These are phyloP conservation scores for Chlamydomonas incerta DNA, from an alignment of 139 green algal genomes.

Conservation along the genomic window DNA sequence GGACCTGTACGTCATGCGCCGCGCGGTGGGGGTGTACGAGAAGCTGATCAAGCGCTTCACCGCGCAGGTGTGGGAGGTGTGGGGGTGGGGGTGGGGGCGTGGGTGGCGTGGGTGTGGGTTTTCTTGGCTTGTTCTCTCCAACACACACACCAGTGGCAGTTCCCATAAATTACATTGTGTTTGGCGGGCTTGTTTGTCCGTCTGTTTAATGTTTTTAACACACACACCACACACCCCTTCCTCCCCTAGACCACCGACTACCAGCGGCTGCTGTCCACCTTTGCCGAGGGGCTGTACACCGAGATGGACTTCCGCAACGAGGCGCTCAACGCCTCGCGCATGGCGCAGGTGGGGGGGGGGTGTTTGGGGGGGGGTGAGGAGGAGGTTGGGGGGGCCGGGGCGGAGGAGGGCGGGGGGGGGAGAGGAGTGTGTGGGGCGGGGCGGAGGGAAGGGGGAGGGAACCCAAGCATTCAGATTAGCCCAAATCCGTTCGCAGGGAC, in stretches of 20 bases:
- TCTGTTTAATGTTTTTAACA: too few species aligned
- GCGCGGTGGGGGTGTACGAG: conserved; percentile 87
- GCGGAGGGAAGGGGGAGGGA: too few species aligned
- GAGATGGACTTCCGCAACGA: conserved; percentile 91
- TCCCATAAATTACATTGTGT: too few species aligned
- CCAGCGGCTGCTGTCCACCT: conserved; percentile 83
- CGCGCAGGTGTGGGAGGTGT: conserved; percentile 31
- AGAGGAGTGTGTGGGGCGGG: too few species aligned
- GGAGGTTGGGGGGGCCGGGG: not conserved
- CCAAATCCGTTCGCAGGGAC: too few species aligned
- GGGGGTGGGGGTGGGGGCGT: too few species aligned
- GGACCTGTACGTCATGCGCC: conserved; percentile 92
- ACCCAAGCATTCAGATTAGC: too few species aligned
- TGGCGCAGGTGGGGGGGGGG: conserved; percentile 57
- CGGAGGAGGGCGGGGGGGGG: too few species aligned
- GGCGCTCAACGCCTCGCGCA: conserved; percentile 78
- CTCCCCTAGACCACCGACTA: conserved; percentile 86
- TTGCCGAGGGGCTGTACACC: conserved; percentile 72
- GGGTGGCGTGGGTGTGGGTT: too few species aligned
- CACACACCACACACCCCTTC: not conserved
- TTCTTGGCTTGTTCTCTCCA: too few species aligned
- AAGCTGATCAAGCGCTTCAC: conserved; percentile 80
- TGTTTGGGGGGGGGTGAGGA: not conserved
- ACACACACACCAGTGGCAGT: too few species aligned
- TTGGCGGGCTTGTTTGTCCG: too few species aligned